phyloP scores from a whole-genome alignment of 306 rosid genomes.

The Cyamopsis tetragonoloba region DNA sequence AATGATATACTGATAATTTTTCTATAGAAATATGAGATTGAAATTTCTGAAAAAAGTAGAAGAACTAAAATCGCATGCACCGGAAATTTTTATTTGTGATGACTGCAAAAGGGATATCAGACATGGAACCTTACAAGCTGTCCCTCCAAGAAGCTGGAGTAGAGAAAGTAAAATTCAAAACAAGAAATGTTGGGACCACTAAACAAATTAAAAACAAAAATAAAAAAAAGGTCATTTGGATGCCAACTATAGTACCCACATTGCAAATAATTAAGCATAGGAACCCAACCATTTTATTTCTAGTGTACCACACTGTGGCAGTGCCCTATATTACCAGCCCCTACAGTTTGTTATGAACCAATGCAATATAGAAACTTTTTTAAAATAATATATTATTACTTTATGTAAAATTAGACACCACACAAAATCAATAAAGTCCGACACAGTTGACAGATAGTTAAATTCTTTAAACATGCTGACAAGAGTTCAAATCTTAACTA shows the following conservation, averaged over 20 bases:
- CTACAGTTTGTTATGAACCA: background rate
- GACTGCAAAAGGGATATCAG: conserved; percentile 25
- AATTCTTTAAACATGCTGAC: too few relatives aligned
- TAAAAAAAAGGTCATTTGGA: background rate
- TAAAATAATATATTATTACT: background rate
- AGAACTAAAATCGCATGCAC: too few relatives aligned
- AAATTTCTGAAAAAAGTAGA: too few relatives aligned
- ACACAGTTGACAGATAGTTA: too few relatives aligned
- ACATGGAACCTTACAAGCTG: background rate
- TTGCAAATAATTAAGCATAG: conserved; percentile 17
- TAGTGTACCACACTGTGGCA: background rate
- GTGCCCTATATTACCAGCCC: conserved; percentile 10
- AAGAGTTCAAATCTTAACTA: too few relatives aligned
- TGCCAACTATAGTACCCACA: conserved; percentile 15
- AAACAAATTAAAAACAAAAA: background rate
- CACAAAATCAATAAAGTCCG: too few relatives aligned
- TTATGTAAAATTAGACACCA: background rate
- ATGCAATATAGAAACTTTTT: background rate
- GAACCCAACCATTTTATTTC: background rate
- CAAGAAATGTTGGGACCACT: conserved; percentile 23
- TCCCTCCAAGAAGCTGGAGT: conserved; percentile 22
- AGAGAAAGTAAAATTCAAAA: conserved; percentile 18
- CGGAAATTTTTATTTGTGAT: too few relatives aligned
- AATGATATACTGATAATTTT: too few relatives aligned
- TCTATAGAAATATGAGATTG: too few relatives aligned